Evolutionary conservation across 768 basidiomycete genomes (phyloP), one percentile per base, ranked within the genome.

Genomic region (Tremella fuciformis): DNA sequence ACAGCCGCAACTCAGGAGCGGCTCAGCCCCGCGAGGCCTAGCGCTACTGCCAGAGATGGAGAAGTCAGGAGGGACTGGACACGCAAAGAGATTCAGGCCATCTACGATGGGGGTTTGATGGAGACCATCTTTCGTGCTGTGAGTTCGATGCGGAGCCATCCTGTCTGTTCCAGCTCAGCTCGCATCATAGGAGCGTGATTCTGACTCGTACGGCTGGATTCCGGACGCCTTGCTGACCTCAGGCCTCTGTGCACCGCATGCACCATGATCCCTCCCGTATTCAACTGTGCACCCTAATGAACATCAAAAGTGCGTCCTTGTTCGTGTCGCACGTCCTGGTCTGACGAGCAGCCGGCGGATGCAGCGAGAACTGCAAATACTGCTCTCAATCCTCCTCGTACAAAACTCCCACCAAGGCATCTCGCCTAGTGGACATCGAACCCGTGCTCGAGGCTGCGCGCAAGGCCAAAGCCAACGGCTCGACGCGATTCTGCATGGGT

Each of bases 401-500:
- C 80, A 82, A 86, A 21, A 93, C 91, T 1, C 80, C 88, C 8
- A 97, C 93, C 42, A 87, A 86, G 75, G 94, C 94, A 25, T 89
- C 89, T 15, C 84, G 85, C 55, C 80, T 98, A 44, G 82, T 96
- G 13, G 88, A 93, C 48, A 79, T 97, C 50, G 92, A 91, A 69
- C 91, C 93, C 16, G 94, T 98, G 15, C 80, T 99, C 8, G 87
- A 88, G 69, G 94, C 91, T 25, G 94, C 94, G 19, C 84, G 89
- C 13, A 87, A 88, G 73, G 94, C 94, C 22, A 98, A 96, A 74
- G 93, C 82, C 65, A 98, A 97, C 75, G 94, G 94, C 34, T 92
- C 90, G 75, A 98, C 94, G 18, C 83, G 94, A 24, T 98, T 98
- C 79, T 98, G 94, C 77, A 98, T 97, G 94, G 94, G 94, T 58